These are phyloP conservation scores for Pythium dissimile DNA, from an alignment of 352 stramenopile species.

Conservation along the genomic window DNA sequence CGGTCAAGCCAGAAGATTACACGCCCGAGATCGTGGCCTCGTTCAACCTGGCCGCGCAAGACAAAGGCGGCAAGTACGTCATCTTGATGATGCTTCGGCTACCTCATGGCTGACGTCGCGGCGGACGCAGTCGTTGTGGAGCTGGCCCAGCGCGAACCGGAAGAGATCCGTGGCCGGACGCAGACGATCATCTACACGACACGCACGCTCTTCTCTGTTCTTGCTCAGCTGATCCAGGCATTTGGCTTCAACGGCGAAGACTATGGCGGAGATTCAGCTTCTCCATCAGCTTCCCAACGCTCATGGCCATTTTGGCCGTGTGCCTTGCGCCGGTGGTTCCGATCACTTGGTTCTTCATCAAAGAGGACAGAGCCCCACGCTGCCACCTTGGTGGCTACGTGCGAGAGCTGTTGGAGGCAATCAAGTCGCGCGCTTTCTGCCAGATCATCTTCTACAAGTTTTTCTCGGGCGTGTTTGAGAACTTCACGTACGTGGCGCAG, in stretches of 20 bases:
- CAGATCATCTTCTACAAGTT: conserved; percentile 21
- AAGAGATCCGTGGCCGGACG: conserved; percentile 33
- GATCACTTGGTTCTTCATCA: conserved; percentile 26
- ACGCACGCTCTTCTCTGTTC: conserved; percentile 11
- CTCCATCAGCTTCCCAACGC: conserved; percentile 9
- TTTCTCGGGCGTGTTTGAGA: neutral
- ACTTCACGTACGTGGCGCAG: conserved; percentile 5
- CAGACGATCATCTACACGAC: conserved; percentile 49
- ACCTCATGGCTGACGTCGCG: conserved; percentile 73
- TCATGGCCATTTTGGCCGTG: conserved; percentile 13
- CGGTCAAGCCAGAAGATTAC: neutral
- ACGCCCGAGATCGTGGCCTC: neutral
- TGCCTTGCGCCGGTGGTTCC: conserved; percentile 15
- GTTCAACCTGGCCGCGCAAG: conserved; percentile 33
- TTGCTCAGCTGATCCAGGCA: conserved; percentile 3
- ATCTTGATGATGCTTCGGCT: conserved; percentile 72
- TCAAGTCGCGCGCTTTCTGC: conserved; percentile 25
- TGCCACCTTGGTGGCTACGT: conserved; percentile 17
- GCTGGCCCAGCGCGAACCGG: conserved; percentile 38
- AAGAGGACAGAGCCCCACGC: conserved; percentile 16
- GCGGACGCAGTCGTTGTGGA: conserved; percentile 51
- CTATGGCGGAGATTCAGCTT: conserved; percentile 23
- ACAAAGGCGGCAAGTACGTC: conserved; percentile 47
- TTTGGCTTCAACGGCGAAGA: conserved; percentile 20
- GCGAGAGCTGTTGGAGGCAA: conserved; percentile 12